phyloP scores from a whole-genome alignment of 352 stramenopile genomes.

The Phytophthora vignae region DNA sequence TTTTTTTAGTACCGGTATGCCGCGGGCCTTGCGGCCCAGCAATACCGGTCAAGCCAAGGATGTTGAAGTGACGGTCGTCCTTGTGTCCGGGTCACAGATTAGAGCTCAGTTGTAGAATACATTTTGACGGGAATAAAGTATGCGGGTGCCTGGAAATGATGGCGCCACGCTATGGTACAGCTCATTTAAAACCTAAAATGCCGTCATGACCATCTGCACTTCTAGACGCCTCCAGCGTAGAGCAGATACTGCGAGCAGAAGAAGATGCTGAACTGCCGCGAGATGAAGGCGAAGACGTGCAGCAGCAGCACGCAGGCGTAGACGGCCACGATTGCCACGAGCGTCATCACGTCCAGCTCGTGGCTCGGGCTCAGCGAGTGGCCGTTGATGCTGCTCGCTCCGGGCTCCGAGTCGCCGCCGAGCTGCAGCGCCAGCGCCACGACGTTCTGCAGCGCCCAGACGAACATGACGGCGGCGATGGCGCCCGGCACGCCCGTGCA shows the following conservation, averaged over 20 bases:
- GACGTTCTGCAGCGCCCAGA: conserved; percentile 57
- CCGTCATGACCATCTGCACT: too few relatives aligned
- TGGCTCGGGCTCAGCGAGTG: conserved; percentile 33
- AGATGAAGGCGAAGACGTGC: conserved; percentile 63
- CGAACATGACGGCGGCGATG: conserved; percentile 51
- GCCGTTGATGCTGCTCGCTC: conserved; percentile 18
- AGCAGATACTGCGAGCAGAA: conserved; percentile 78
- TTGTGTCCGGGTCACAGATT: neutral
- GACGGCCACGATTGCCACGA: conserved; percentile 52
- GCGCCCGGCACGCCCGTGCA: conserved; percentile 53
- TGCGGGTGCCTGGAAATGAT: neutral
- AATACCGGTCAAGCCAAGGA: too few relatives aligned
- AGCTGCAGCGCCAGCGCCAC: conserved; percentile 26
- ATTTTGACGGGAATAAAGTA: neutral
- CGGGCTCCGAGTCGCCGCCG: neutral
- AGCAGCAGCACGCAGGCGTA: conserved; percentile 62
- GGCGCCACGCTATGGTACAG: neutral
- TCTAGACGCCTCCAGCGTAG: conserved; percentile 31
- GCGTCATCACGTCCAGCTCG: conserved; percentile 54
- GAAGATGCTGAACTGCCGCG: conserved; percentile 70
- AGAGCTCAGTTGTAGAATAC: neutral
- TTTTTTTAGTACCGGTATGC: too few relatives aligned
- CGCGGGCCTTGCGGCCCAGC: too few relatives aligned
- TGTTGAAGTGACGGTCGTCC: too few relatives aligned
- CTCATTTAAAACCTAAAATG: neutral